Base-by-base conservation (phyloP, 805 yeast genomes). In the Nakazawaea wickerhamii region DNA sequence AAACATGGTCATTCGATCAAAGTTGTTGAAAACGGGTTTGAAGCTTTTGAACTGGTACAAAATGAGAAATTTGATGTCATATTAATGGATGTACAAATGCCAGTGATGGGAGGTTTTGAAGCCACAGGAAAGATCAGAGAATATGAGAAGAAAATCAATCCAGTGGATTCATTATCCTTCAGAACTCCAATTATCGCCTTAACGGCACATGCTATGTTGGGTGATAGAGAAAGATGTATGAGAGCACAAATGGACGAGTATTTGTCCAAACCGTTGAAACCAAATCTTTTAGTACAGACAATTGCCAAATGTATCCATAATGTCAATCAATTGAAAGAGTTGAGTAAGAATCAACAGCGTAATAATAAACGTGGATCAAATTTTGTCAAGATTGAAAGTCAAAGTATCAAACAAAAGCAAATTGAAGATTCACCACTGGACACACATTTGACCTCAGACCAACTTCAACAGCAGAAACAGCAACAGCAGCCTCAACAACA, bases 31-130 rank as follows among this genome's bases (percentile, higher is more conserved):
- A 87, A 87, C 60, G 95, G 96, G 13, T 68, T 75, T 45, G 87
- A 86, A 52, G 95, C 95, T 1, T 73, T 77, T 50, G 86, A 85
- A 46, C 90, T 89, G 1, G 79, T 85, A 35, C 70, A 79, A 57
- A 70, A 73, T 50, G 75, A 73, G 48, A 70, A 73, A 37, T 87
- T 81, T 58, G 95, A 87, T 57, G 90, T 84, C 36, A 84, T 87
- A 15, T 72, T 87, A 51, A 87, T 87, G 96, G 95, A 87, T 65
- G 95, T 87, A 35, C 96, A 87, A 60, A 87, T 87, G 96, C 95
- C 95, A 7, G 86, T 85, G 13, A 88, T 87, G 93, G 95, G 95
- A 22, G 96, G 96, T 0, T 87, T 87, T 59, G 96, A 87, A 56
- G 95, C 95, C 2, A 86, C 95, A 1, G 86, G 82, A 36, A 78